phyloP scores from a whole-genome alignment of 83 land plant species.

The Picea engelmannii region DNA sequence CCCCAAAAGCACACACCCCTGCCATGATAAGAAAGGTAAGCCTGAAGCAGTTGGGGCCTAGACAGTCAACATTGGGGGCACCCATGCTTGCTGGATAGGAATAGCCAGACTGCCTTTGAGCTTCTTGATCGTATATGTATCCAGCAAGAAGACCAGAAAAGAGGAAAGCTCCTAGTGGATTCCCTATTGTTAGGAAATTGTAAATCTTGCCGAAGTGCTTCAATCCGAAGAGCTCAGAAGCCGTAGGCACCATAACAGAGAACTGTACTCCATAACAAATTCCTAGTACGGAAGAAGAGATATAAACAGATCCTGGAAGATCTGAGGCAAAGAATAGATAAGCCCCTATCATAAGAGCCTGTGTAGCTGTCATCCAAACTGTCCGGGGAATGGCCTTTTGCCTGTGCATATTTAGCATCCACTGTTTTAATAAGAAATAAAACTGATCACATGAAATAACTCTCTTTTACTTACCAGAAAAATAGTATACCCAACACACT shows the following conservation, averaged over 20 bases:
- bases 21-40: slow-evolving; percentile 28
- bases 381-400: no score
- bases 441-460: no score
- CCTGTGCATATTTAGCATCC: no score
- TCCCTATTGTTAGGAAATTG: slow-evolving; percentile 42
- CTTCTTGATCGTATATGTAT: slow-evolving; percentile 29
- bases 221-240: slow-evolving; percentile 47
- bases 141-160: slow-evolving; percentile 55
- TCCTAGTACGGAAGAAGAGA: slow-evolving; percentile 17
- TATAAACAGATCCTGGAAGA: slow-evolving; percentile 27
- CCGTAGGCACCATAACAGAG: no score
- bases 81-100: no score
- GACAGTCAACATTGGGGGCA: neutral
- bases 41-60: slow-evolving; percentile 26
- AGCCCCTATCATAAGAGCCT: slow-evolving; percentile 27
- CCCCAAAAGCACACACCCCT: neutral
- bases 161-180: slow-evolving; percentile 43
- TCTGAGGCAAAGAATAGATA: slow-evolving; percentile 39
- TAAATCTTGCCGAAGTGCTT: slow-evolving; percentile 48
- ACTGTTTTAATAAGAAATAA: neutral
- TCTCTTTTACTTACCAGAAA: no score
- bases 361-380: slow-evolving; percentile 39
- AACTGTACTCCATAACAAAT: no score
- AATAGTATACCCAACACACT: no score
- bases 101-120: no score